These are phyloP conservation scores for Didymella exigua DNA, from an alignment of 2,329 filamentous ascomycete genomes.

Conservation along the genomic window DNA sequence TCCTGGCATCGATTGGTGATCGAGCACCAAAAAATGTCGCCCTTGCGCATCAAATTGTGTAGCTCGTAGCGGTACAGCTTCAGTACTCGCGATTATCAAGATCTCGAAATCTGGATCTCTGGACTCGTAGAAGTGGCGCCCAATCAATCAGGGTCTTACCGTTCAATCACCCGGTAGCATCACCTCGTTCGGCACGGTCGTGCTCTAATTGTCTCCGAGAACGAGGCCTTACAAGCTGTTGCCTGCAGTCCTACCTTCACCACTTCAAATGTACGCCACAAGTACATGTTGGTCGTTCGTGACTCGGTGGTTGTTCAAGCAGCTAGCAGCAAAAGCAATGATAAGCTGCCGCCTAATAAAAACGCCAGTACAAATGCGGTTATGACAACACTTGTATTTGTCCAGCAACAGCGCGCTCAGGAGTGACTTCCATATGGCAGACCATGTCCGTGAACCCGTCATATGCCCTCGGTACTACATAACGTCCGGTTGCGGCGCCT, in stretches of 20 bases:
- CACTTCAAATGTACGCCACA: constrained; percentile 9
- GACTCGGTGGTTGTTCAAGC: constrained; percentile 12
- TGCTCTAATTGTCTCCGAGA: not conserved
- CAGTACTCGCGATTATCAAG: not conserved
- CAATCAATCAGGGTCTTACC: not conserved
- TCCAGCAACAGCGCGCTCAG: not conserved
- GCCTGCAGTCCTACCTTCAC: not conserved
- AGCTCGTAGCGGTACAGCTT: not conserved
- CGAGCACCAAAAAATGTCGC: constrained; percentile 2
- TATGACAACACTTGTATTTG: constrained; percentile 5
- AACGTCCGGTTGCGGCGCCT: constrained; percentile 2
- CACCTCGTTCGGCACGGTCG: not conserved
- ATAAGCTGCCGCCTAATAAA: not conserved
- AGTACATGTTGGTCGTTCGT: constrained; percentile 8
- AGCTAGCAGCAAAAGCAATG: constrained; percentile 15
- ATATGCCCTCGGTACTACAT: not conserved
- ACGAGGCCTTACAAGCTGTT: not conserved
- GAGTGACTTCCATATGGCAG: not conserved
- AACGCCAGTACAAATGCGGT: constrained; percentile 9
- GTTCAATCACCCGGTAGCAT: not conserved
- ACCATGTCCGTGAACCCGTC: not conserved
- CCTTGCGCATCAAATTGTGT: constrained; percentile 19
- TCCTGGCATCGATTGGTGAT: constrained; percentile 10
- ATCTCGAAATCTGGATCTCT: not conserved
- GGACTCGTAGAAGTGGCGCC: not conserved